phyloP scores from a whole-genome alignment of 2,329 filamentous ascomycete genomes.

The Ophiostoma angusticollis region DNA sequence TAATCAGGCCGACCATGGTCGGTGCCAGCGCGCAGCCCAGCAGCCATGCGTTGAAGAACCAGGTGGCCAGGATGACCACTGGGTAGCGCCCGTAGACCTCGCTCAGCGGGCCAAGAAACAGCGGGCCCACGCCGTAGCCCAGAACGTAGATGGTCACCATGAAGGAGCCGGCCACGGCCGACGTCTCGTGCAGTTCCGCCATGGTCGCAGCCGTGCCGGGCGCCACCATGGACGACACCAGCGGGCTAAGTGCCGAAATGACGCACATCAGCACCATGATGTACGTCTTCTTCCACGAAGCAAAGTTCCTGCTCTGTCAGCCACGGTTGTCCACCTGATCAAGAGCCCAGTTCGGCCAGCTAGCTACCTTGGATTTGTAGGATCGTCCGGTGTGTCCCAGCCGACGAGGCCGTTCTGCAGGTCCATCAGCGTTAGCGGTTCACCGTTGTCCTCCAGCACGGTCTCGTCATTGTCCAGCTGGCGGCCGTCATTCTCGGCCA shows the following conservation, averaged over 20 bases:
- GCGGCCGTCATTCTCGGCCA: constrained; percentile 1
- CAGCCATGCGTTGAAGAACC: constrained; percentile 46
- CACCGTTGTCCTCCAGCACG: background rate
- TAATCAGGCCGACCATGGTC: constrained; percentile 50
- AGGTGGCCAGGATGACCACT: constrained; percentile 61
- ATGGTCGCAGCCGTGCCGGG: constrained; percentile 31
- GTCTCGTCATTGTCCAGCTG: constrained; percentile 5
- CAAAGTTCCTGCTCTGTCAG: constrained; percentile 49
- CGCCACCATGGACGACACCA: constrained; percentile 49
- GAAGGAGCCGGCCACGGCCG: constrained; percentile 30
- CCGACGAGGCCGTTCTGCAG: constrained; percentile 40
- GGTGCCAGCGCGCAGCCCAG: constrained; percentile 52
- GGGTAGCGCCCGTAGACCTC: constrained; percentile 27
- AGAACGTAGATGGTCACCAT: constrained; percentile 49
- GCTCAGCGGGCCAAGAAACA: constrained; percentile 8
- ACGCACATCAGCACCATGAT: constrained; percentile 5
- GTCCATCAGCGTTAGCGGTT: constrained; percentile 31
- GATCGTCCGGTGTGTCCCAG: constrained; percentile 46
- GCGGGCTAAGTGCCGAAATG: constrained; percentile 24
- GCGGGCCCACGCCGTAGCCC: constrained; percentile 7
- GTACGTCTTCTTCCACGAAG: constrained; percentile 26
- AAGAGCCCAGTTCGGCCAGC: background rate
- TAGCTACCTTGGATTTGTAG: constrained; percentile 35
- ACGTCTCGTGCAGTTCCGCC: constrained; percentile 25
- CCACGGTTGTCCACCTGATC: no score